These are phyloP conservation scores for Paecilomyces variotii DNA, from an alignment of 2,329 filamentous ascomycete genomes.

Conservation along the genomic window DNA sequence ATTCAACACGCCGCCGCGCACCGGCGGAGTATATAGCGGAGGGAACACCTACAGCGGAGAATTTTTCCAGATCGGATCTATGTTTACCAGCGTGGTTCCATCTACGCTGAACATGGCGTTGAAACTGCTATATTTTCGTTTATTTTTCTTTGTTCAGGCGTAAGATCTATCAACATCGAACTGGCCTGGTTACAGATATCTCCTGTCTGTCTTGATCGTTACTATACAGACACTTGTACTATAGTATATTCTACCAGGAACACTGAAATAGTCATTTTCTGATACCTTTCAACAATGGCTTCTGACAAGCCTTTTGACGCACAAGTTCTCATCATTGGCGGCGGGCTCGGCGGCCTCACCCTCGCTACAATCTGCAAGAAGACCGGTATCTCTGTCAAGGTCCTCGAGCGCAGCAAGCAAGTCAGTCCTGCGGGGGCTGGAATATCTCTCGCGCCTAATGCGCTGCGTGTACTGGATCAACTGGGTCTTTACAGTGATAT, in stretches of 20 bases:
- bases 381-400: not conserved
- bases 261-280: not conserved
- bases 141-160: not conserved
- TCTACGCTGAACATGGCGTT: not conserved
- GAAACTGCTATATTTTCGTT: not conserved
- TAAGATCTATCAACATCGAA: not conserved
- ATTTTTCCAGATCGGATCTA: not conserved
- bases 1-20: not conserved
- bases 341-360: not conserved
- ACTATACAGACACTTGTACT: not conserved
- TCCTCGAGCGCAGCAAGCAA: not conserved
- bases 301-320: not conserved
- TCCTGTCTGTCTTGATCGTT: not conserved
- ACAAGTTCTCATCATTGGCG: not conserved
- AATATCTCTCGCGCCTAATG: not conserved
- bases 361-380: not conserved
- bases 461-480: not conserved
- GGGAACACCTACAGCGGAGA: not conserved
- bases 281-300: not conserved
- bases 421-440: not conserved
- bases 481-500: not conserved
- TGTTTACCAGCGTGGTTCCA: not conserved
- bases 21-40: not conserved
- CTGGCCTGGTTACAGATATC: not conserved
- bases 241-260: not conserved